Base-by-base conservation (phyloP, 371 early-diverging fungal genomes). In the Mucor irregularis region DNA sequence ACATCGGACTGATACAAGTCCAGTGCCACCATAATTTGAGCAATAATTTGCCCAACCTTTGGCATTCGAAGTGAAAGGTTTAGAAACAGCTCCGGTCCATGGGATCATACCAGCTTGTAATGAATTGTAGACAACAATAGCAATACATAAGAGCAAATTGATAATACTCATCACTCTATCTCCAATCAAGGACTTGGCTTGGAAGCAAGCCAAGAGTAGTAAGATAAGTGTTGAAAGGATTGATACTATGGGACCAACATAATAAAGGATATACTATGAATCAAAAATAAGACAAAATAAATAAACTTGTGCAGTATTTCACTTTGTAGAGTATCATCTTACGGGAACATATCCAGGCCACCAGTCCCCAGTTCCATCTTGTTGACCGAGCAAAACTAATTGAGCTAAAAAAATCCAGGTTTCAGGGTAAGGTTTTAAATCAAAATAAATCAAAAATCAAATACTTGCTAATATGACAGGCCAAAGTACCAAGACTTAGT, bases 201-300 rank as follows among this genome's bases (percentile, higher is more conserved):
- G 42, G 0, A 63, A 56, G 28, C 56, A 57, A 16, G 55, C 56
- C 6, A 61, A 35, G 8, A 69, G n/a, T 4, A 69, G 46, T 21
- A 77, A 47, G 0, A 64, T 49, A 2, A 65, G 35, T 2, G 64
- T 43, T 39, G 66, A 71, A 5, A 77, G 16, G 7, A 62, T 42
- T 2, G 78, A 77, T 4, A 72, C 51, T 5, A 72, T 70, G 1
- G 68, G 61, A 2, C 72, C 78, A 16, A 72, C 72, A 47, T 68
- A 68, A 45, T 77, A 77, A 8, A 77, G 45, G 19, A 60, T 69
- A 48, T 72, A 77, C 78, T 77, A 38, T 37, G n/a, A 25, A 33
- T 11, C 28, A 0, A 22, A n/a, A 2, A 19, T 40, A 11, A 13
- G 9, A 37, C 19, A 19, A 17, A 49, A 14, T 17, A 17, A n/a